phyloP scores from a whole-genome alignment of 495 filamentous ascomycete species.

The Aspergillus taichungensis region DNA sequence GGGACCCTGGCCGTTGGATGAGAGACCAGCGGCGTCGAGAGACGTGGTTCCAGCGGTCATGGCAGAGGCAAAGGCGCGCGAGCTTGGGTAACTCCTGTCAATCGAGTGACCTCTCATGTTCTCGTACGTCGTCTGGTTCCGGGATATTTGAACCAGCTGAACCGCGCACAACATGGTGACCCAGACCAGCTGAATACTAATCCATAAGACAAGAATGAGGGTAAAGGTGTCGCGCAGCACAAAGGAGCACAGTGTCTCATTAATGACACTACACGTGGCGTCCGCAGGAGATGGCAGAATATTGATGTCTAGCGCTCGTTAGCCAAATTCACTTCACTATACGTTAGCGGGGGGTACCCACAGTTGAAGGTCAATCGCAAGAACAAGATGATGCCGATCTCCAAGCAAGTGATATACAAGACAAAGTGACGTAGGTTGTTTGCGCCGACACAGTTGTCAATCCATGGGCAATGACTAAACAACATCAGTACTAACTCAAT shows the following conservation, averaged over 20 bases:
- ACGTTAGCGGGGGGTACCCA: constrained; percentile 27
- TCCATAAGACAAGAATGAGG: constrained; percentile 68
- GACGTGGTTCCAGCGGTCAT: constrained; percentile 64
- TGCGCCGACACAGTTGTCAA: constrained; percentile 87
- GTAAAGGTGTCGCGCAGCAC: constrained; percentile 78
- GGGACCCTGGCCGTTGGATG: constrained; percentile 42
- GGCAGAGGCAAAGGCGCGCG: constrained; percentile 64
- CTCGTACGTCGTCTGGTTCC: constrained; percentile 91
- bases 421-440: constrained; percentile 97
- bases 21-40: constrained; percentile 61
- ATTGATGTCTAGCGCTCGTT: constrained; percentile 42
- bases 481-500: constrained; percentile 29
- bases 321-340: constrained; percentile 4
- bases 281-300: constrained; percentile 36
- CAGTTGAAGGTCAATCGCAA: constrained; percentile 43
- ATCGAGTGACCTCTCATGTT: constrained; percentile 69
- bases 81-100: constrained; percentile 43
- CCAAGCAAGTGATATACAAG: constrained; percentile 70
- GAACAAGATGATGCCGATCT: constrained; percentile 63
- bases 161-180: constrained; percentile 91
- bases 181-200: constrained; percentile 77
- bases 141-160: constrained; percentile 81
- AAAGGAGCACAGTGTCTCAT: constrained; percentile 59
- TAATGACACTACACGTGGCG: constrained; percentile 66
- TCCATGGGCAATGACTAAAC: constrained; percentile 90